These are phyloP conservation scores for Stachybotrys chlorohalonatus DNA, from an alignment of 2,329 filamentous ascomycete genomes.

Conservation along the genomic window DNA sequence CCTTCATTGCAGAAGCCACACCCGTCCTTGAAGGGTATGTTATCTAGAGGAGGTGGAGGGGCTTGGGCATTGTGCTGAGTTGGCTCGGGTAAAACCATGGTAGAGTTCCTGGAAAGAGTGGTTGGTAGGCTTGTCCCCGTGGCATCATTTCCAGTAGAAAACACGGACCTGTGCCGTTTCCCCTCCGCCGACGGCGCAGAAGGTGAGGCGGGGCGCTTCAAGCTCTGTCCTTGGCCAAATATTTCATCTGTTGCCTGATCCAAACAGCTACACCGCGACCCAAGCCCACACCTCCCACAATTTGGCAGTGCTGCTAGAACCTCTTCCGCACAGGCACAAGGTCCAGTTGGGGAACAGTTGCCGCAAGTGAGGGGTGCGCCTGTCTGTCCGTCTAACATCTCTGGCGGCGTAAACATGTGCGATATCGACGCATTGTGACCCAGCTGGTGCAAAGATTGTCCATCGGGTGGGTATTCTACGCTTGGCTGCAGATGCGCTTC, in stretches of 20 bases:
- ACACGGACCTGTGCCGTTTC: constrained; percentile 43
- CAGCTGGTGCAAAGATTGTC: constrained; percentile 16
- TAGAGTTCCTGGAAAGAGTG: constrained; percentile 45
- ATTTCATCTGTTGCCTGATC: constrained; percentile 46
- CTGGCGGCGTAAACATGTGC: constrained; percentile 47
- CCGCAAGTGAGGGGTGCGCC: constrained; percentile 41
- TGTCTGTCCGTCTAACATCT: constrained; percentile 21
- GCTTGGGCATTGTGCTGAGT: constrained; percentile 8
- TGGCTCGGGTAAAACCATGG: constrained; percentile 11
- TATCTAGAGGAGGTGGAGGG: constrained; percentile 20
- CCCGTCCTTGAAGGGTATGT: constrained; percentile 49
- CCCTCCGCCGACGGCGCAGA: constrained; percentile 32
- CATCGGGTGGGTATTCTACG: constrained; percentile 17
- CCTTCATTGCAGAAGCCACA: constrained; percentile 80
- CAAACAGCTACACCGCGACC: constrained; percentile 55
- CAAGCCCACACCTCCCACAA: constrained; percentile 60
- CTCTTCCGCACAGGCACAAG: constrained; percentile 51
- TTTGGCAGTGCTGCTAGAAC: constrained; percentile 41
- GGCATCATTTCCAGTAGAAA: constrained; percentile 42
- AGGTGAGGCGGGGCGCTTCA: constrained; percentile 43
- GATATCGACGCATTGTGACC: constrained; percentile 43
- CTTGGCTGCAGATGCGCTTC: constrained; percentile 14
- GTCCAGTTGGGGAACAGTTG: constrained; percentile 41
- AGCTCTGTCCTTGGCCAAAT: constrained; percentile 20
- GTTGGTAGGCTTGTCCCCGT: constrained; percentile 69